Percentiles rank a stretch among this genome's conserved stretches.
Evolutionary conservation across 192 early-diverging fungal species (phyloP).

Genomic region (Globomyces pollinis-pini): DNA sequence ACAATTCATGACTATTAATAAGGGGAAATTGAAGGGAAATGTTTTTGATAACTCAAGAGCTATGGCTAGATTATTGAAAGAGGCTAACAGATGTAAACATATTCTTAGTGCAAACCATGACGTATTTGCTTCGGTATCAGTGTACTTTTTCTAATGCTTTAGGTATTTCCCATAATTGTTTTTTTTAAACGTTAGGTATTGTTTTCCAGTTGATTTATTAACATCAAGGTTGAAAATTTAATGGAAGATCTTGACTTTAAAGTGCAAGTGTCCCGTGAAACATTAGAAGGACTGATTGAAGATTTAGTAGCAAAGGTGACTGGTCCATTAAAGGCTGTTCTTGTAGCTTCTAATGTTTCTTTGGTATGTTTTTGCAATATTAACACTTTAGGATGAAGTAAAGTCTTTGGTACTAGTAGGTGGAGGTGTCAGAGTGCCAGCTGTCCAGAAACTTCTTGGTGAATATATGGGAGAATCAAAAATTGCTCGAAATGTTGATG

Average conservation of each 20-base stretch:
- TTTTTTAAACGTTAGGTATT: no score
- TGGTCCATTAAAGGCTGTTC: constrained; percentile 64
- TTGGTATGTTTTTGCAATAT: no score
- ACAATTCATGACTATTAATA: constrained; percentile 57
- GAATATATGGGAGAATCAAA: constrained; percentile 68
- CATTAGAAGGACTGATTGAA: constrained; percentile 63
- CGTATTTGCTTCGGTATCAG: constrained; percentile 69
- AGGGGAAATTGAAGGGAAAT: constrained; percentile 37
- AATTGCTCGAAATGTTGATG: constrained; percentile 91
- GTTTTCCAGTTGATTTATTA: neutral
- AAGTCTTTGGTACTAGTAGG: constrained; percentile 90
- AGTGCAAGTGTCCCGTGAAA: constrained; percentile 61
- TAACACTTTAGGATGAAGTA: no score
- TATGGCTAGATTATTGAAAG: constrained; percentile 82
- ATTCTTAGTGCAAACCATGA: constrained; percentile 93
- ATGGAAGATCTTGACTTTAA: constrained; percentile 82
- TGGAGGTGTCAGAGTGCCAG: constrained; percentile 82
- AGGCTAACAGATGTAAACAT: constrained; percentile 92
- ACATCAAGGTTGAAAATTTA: constrained; percentile 72
- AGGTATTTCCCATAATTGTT: no score
- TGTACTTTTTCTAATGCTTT: no score
- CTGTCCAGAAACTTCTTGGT: constrained; percentile 65
- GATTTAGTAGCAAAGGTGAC: constrained; percentile 64
- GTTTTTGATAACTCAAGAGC: constrained; percentile 66
- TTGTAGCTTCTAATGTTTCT: constrained; percentile 58